A percentile compares a stretch with the other conserved stretches of the same genome.
phyloP scores from a whole-genome alignment of 139 green algal species.

The Tetradesmus lagerheimii region DNA sequence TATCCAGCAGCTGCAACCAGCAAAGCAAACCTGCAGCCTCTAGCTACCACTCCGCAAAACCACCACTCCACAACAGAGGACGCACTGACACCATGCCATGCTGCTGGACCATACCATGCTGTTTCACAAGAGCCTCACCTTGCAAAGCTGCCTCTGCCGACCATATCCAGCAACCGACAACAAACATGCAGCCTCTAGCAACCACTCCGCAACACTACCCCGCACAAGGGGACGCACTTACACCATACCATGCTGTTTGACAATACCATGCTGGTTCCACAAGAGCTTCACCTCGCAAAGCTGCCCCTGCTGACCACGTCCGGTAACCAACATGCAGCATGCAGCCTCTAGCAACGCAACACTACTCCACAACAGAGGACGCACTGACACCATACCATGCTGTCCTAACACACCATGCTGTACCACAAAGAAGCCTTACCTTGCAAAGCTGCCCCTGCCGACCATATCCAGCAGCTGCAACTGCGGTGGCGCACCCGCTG shows the following conservation, averaged over 20 bases:
- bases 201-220: background rate
- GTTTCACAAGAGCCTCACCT: no score
- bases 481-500: background rate
- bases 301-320: slow-evolving; percentile 34
- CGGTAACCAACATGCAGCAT: background rate
- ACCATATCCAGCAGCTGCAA: slow-evolving; percentile 48
- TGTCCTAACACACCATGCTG: background rate
- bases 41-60: no score
- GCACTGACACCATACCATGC: background rate
- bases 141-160: slow-evolving; percentile 41
- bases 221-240: background rate
- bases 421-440: background rate
- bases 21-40: no score
- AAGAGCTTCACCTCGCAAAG: background rate
- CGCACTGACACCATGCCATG: no score
- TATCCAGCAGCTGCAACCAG: no score
- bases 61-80: no score
- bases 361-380: background rate
- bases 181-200: no score
- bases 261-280: background rate
- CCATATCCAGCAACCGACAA: slow-evolving; percentile 32
- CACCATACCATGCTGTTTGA: background rate
- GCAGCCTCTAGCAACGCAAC: no score
- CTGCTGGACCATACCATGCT: no score
- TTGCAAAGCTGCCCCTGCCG: slow-evolving; percentile 38